A percentile compares a stretch with the other conserved stretches of the same genome.
phyloP scores from a whole-genome alignment of 2,329 filamentous ascomycete species.

The Lecanicillium sp. region DNA sequence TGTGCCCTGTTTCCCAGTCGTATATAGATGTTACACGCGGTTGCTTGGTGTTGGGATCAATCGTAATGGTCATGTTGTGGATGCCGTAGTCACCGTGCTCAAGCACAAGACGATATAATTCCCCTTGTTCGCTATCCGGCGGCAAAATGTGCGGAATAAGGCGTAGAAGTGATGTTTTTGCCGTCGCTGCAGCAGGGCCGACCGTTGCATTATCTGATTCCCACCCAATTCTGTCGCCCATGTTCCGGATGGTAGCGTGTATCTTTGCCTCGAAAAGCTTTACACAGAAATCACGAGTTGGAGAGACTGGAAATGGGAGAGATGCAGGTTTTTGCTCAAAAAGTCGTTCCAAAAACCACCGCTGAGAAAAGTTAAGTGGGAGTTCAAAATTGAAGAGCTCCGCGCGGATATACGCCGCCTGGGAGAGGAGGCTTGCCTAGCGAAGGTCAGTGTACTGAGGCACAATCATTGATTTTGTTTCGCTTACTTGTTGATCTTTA shows the following conservation, averaged over 20 bases:
- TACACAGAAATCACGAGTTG: slow-evolving; percentile 21
- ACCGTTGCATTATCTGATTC: slow-evolving; percentile 12
- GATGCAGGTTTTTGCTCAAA: background rate
- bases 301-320: slow-evolving; percentile 11
- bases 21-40: slow-evolving; percentile 19
- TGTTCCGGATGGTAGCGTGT: slow-evolving; percentile 14
- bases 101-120: slow-evolving; percentile 22
- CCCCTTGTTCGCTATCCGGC: slow-evolving; percentile 1
- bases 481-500: background rate
- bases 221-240: slow-evolving; percentile 18
- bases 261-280: slow-evolving; percentile 19
- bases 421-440: slow-evolving; percentile 9
- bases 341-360: background rate
- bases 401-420: slow-evolving; percentile 13
- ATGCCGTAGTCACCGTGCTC: slow-evolving; percentile 26
- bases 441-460: no score
- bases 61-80: slow-evolving; percentile 20
- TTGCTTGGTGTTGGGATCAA: slow-evolving; percentile 10
- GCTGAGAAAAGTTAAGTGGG: background rate
- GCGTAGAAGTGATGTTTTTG: slow-evolving; percentile 19
- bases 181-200: slow-evolving; percentile 9
- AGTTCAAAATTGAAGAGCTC: slow-evolving; percentile 11
- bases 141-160: slow-evolving; percentile 17
- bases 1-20: slow-evolving; percentile 22
- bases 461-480: no score